phyloP scores from a whole-genome alignment of 2,329 filamentous ascomycete species.

The Fusarium metavorans region DNA sequence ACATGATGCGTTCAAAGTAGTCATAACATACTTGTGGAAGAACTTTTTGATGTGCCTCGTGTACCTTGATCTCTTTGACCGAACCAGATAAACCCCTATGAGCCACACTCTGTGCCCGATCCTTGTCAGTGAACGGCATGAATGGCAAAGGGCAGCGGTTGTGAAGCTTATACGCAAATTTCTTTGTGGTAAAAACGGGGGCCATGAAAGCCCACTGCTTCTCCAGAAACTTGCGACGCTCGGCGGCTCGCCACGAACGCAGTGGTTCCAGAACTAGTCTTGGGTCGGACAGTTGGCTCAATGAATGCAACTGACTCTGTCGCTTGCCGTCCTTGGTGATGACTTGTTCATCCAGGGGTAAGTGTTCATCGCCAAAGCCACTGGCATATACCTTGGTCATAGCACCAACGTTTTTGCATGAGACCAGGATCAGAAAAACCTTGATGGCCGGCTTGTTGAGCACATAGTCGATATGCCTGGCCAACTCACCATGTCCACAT shows the following conservation, averaged over 20 bases:
- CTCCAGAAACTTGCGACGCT: neutral
- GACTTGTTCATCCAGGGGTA: neutral
- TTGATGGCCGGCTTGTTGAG: neutral
- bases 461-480: neutral
- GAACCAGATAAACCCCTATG: neutral
- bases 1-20: no score
- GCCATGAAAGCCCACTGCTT: neutral
- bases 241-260: rapidly evolving
- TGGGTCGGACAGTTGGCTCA: no score
- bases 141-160: neutral
- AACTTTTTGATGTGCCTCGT: neutral
- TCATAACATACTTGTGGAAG: neutral
- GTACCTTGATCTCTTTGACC: neutral
- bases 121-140: rapidly evolving
- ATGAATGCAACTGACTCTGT: neutral
- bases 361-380: neutral
- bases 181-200: neutral
- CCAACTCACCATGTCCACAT: no score
- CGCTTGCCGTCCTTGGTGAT: rapidly evolving
- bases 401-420: rapidly evolving
- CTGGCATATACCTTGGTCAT: neutral
- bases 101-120: rapidly evolving
- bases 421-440: neutral
- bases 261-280: neutral
- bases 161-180: neutral